Base-by-base conservation (phyloP, 306 rosid genomes). In the Lablab purpureus region DNA sequence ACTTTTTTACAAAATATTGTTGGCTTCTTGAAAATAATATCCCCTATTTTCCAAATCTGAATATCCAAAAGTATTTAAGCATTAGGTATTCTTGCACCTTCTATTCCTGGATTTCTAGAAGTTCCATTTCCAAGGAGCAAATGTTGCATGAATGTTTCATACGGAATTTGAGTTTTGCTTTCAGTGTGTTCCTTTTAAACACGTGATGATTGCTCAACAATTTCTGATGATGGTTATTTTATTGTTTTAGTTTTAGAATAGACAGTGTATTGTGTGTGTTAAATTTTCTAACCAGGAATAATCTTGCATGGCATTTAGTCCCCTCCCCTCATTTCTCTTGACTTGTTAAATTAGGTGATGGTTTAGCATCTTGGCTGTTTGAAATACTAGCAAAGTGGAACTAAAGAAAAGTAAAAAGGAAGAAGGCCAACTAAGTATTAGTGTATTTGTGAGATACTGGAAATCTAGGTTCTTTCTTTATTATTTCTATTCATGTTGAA, bases 331-430 rank as follows among this genome's bases (percentile, higher is more conserved):
- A 27, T 71, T 74, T 74, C 22, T 32, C 46, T 71, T 58, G 62
- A 75, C 55, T 69, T 11, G 23, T 76, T 66, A 37, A 46, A 59
- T 50, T 34, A 46, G 17, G 22, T 37, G 74, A 58, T 51, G 43
- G 10, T 55, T 66, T 71, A 71, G 22, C 75, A 72, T 77, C 63
- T 52, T 47, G 74, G 74, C 50, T 59, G 19, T 43, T 72, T 56
- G 76, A 81, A 70, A 67, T 40, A 73, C 49, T 21, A 14, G 25
- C 41, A 72, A 65, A 18, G 49, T 65, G 49, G 2, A 71, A 51
- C 58, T 17, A 40, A 76, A 30, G 36, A 12, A 13, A 45, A 21
- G 65, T 67, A 19, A 25, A 80, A 58, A 5, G 22, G 52, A 45
- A 43, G 64, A 72, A 60, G 73, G 46, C n/a, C 60, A 54, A 78